Base-by-base conservation (phyloP, 305 asterid species). In the Ilex paraguariensis region DNA sequence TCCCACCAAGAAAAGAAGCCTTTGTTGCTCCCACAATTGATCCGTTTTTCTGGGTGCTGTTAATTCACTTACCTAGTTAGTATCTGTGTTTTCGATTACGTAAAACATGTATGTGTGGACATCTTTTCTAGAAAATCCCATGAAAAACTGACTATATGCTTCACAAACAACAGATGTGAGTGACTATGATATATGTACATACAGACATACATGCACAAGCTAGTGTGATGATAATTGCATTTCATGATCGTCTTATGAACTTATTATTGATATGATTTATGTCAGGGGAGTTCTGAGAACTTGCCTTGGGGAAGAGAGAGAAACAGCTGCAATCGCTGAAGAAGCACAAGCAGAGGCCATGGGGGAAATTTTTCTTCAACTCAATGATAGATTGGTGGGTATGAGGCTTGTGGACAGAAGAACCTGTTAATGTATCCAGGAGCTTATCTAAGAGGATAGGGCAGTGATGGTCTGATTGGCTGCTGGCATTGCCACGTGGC, bases 321-420 rank as follows among this genome's bases (percentile, higher is more conserved):
- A 81, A 39, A 73, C 88, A 63, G 92, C 91, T 61, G 95, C 95
- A 76, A 91, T 83, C 77, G 97, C 74, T 15, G 97, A 85, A 42
- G 98, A 81, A 66, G 97, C 96, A 71, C 87, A 87, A 66, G 92
- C 87, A 33, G 95, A 80, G 66, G 95, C 97, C 98, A 88, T 91
- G 71, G 63, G 42, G 53, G 75, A 61, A 60, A 48, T 63, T 65
- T 31, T 55, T 59, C 11, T 58, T 30, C 17, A 13, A 59, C 52
- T 62, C 55, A 13, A 46, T 39, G 52, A 59, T 46, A 62, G 74
- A 54, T 54, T 57, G 71, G 71, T 36, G 65, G 28, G 58, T 55
- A 52, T 60, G 59, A 21, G 28, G 28, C 28, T 21, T 44, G 70
- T 51, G 73, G 72, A 64, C 36, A 57, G 42, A 6, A 52, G 68